Conservation (phyloP, 495 filamentous ascomycete genomes). For the Podospora anserina region DNA sequence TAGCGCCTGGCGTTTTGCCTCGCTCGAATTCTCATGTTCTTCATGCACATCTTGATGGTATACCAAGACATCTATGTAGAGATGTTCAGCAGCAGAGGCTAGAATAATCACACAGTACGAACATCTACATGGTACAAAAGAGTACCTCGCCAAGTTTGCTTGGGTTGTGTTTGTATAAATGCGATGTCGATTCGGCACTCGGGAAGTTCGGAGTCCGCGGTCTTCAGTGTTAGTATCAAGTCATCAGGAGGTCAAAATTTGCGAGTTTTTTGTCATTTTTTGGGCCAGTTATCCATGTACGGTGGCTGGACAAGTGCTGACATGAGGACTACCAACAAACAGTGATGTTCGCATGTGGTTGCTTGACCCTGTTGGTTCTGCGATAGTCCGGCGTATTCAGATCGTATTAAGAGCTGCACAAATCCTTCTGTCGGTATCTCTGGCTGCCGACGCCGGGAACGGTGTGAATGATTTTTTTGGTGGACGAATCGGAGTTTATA, state of each 20-base stretch:
- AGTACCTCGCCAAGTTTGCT: neutral
- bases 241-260: neutral
- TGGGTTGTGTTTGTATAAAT: neutral
- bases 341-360: neutral
- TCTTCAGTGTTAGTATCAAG: neutral
- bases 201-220: neutral
- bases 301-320: neutral
- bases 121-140: neutral
- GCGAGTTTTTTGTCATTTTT: neutral
- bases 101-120: neutral
- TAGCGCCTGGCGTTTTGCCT: neutral
- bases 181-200: neutral
- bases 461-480: neutral
- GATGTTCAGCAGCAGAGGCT: neutral
- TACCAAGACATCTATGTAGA: too few species aligned
- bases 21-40: neutral
- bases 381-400: neutral
- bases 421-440: neutral
- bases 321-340: neutral
- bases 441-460: neutral
- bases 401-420: neutral
- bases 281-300: neutral
- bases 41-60: neutral
- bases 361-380: too few species aligned
- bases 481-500: neutral